These are phyloP conservation scores for Ganoderma resinaceum DNA, from an alignment of 1,284 basidiomycete genomes.

Conservation along the genomic window DNA sequence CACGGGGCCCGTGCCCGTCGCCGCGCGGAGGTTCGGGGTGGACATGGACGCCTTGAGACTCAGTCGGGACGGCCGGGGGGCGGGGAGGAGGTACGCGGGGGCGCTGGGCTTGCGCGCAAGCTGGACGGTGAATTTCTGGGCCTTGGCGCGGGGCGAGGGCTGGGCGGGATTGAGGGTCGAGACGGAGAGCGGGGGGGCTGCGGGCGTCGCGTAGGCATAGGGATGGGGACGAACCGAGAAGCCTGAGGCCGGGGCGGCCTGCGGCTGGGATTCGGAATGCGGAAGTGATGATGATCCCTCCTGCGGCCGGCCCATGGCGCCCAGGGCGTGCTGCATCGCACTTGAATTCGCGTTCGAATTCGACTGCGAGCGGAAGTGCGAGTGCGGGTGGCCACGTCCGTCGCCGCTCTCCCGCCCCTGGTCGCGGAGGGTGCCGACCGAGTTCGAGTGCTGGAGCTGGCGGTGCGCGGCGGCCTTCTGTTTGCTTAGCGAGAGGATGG, in stretches of 20 bases:
- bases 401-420: constrained; percentile 1
- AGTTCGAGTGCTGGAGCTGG: constrained; percentile 36
- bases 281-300: constrained; percentile 6
- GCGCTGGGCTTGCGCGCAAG: constrained; percentile 26
- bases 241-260: background rate
- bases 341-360: background rate
- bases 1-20: constrained; percentile 16
- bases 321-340: background rate
- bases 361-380: background rate
- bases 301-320: background rate
- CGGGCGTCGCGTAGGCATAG: constrained; percentile 55
- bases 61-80: constrained; percentile 25
- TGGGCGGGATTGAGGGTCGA: constrained; percentile 28
- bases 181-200: constrained; percentile 25
- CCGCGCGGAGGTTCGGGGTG: constrained; percentile 63
- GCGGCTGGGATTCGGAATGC: constrained; percentile 31
- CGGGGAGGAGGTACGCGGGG: constrained; percentile 36
- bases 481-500: constrained; percentile 52
- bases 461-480: constrained; percentile 30
- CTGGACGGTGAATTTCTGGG: constrained; percentile 31
- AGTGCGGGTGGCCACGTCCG: background rate
- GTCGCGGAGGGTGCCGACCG: constrained; percentile 29
- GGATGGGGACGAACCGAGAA: constrained; percentile 46
- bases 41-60: constrained; percentile 61
- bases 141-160: constrained; percentile 4